Base-by-base conservation (phyloP, 2,329 filamentous ascomycete genomes). In the Chaetomiaceae sp. region DNA sequence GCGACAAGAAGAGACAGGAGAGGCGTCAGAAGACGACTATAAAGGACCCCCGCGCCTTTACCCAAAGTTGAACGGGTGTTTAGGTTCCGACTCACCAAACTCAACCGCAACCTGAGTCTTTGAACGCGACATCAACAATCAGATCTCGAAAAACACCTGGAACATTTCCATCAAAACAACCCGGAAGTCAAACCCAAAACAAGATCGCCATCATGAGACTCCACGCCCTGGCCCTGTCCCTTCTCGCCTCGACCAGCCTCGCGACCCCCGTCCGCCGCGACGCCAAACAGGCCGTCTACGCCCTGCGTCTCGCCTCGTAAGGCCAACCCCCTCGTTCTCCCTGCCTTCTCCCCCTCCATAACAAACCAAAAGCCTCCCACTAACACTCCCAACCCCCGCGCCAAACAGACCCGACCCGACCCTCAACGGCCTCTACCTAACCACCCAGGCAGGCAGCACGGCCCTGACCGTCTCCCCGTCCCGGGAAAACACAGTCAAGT, bases 371-470 rank as follows among this genome's bases (percentile, higher is more conserved):
- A n/a, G n/a, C 30, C 23, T 4, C 17, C 34, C 17, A 43, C 34
- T 21, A 38, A 44, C 30, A 38, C 17, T 42, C 39, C 21, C 16
- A 16, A 8, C 34, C 17, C 34, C 4, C 30, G 30, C 37, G 37
- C 8, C 6, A 33, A 20, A 20, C 44, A 59, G 55, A 33, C 35
- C 44, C 44, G 37, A 30, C 25, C 25, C 48, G 5, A 13, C 41
- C 37, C 54, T 72, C 41, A 54, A 71, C 57, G 65, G 63, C 34
- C 60, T 59, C 35, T 66, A 65, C 56, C 62, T 73, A 14, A 56
- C 61, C 20, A 33, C 64, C 39, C 4, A 25, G n/a, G 1, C 35
- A 21, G 68, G 58, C 48, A 58, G 60, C 52, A 60, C 58, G 50
- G 58, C 54, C 13, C 56, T 73, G 12, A 68, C 61, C 58, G 49